Evolutionary conservation across 129 eudicot genomes (phyloP), one percentile per base, ranked within the genome.

Genomic region (Ambrosia artemisiifolia): DNA sequence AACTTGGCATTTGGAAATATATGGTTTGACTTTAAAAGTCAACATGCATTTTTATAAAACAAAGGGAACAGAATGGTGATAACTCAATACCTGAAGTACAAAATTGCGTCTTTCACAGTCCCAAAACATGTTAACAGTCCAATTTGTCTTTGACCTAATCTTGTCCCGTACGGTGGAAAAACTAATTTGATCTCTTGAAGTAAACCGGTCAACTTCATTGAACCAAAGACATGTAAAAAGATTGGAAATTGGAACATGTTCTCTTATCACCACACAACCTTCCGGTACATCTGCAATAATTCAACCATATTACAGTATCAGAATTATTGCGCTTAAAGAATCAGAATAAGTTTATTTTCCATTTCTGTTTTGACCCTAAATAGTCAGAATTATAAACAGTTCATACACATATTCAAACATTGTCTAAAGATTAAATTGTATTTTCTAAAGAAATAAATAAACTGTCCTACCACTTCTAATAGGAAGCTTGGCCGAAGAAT

Each of bases 151-250:
- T 20, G 88, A 76, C 53, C 40, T 44, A 63, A 92, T 88, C 72
- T 87, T 92, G 83, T 92, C 96, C 64, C 98, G 83, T 5, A 92
- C 98, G 2, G 86, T 92, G 33, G 98, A 83, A 78, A 89, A 92
- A 72, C 98, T 89, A 69, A 92, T 77, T 71, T 92, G 98, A 79
- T 92, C 98, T 69, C 98, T 78, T 35, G 96, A 80, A 34, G 98
- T 92, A 65, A 92, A 92, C 13, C 98, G 90, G 65, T 92, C 98
- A 69, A 92, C 98, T 82, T 92, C 98, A 72, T 92, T 83, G 78
- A 88, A 92, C 96, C 98, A 92, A 13, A 92, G 94, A 82, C 96
- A 92, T 12, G 94, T 72, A 59, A 89, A 89, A 32, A 92, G 88
- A 70, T 89, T 87, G 14, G 96, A 73, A 72, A 92, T 85, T 6